phyloP scores from a whole-genome alignment of 352 stramenopile genomes.

The Globisporangium mamillatum region DNA sequence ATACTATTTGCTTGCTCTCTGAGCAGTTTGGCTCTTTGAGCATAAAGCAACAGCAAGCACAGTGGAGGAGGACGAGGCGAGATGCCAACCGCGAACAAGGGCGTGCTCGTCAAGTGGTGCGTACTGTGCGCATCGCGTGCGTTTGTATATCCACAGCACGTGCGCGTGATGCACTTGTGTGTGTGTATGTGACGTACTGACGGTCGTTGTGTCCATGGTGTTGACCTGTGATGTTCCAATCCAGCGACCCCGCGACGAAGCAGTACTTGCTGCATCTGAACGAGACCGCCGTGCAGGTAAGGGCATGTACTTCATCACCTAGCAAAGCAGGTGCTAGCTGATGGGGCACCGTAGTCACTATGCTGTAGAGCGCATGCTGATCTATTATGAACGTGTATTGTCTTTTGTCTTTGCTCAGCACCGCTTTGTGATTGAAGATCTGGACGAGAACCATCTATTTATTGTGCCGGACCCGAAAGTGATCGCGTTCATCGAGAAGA shows the following conservation, averaged over 20 bases:
- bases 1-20: not conserved
- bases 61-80: not conserved
- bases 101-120: slow-evolving; percentile 83
- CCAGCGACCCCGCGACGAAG: slow-evolving; percentile 70
- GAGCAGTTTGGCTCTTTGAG: slow-evolving; percentile 1
- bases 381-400: slow-evolving; percentile 1
- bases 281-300: slow-evolving; percentile 78
- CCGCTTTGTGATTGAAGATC: slow-evolving; percentile 86
- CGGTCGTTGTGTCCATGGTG: not conserved
- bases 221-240: too few species aligned
- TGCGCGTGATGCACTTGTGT: not conserved
- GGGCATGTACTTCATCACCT: too few species aligned
- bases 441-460: slow-evolving; percentile 85
- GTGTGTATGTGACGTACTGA: not conserved
- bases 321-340: not conserved
- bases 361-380: not conserved
- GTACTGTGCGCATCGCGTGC: too few species aligned
- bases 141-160: not conserved
- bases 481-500: slow-evolving; percentile 84
- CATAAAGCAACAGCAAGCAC: not conserved
- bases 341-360: not conserved
- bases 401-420: slow-evolving; percentile 29
- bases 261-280: slow-evolving; percentile 85
- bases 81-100: slow-evolving; percentile 84
- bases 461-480: slow-evolving; percentile 81